Conservation (phyloP, 129 eudicot genomes). For the Tagetes erecta region DNA sequence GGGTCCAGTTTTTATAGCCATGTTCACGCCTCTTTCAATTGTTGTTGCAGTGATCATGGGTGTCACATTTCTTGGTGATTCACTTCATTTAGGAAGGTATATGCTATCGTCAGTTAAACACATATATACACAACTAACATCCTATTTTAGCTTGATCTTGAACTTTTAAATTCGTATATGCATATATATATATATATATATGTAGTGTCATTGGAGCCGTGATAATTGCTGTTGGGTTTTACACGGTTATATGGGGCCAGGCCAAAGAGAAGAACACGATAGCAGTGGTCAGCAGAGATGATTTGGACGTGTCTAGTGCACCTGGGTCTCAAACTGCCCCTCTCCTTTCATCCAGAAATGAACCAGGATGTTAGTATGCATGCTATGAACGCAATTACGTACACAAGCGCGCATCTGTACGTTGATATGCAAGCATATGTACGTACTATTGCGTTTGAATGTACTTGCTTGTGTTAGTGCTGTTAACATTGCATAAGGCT, state of each 20-base stretch:
- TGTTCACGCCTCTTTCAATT: constrained; percentile 25
- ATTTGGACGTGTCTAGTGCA: not conserved
- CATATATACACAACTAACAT: not conserved
- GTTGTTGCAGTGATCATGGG: constrained; percentile 20
- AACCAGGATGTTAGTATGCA: not conserved
- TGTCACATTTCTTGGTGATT: constrained; percentile 30
- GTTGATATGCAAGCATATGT: too few species aligned
- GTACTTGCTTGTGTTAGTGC: too few species aligned
- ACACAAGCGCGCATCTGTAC: too few species aligned
- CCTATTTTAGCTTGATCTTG: not conserved
- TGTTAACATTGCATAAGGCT: too few species aligned
- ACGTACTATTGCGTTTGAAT: too few species aligned
- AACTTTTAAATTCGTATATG: not conserved
- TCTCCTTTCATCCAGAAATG: constrained; percentile 5
- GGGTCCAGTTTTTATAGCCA: constrained; percentile 33
- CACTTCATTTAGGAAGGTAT: constrained; percentile 21
- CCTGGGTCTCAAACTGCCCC: not conserved
- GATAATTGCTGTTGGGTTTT: constrained; percentile 16
- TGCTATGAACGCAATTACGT: too few species aligned
- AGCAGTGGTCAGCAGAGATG: not conserved
- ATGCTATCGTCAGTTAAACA: not conserved
- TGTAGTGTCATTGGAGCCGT: constrained; percentile 24
- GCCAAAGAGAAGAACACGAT: constrained; percentile 3
- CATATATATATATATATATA: not conserved
- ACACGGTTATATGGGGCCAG: constrained; percentile 16